Percentiles rank a stretch among this genome's conserved stretches.
phyloP scores from a whole-genome alignment of 2,329 filamentous ascomycete species.

The Teratosphaeria nubilosa region DNA sequence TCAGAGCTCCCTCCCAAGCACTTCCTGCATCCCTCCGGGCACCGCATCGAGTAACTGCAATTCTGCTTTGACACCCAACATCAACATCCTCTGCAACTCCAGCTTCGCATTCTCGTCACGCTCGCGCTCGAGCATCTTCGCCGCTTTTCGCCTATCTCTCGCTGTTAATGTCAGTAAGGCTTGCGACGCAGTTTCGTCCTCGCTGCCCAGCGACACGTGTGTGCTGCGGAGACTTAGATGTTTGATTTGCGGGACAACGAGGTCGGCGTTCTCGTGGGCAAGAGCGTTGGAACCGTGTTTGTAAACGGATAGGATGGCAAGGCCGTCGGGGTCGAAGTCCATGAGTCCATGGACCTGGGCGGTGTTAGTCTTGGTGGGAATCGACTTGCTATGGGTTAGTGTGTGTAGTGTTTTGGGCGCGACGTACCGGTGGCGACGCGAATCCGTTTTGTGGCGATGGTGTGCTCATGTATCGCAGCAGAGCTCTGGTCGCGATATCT shows the following conservation, averaged over 20 bases:
- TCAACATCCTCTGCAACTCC: conserved; percentile 63
- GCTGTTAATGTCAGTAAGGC: conserved; percentile 42
- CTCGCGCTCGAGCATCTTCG: conserved; percentile 37
- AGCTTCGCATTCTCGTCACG: conserved; percentile 31
- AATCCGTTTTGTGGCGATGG: conserved; percentile 36
- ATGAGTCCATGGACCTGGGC: conserved; percentile 50
- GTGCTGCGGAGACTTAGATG: conserved; percentile 55
- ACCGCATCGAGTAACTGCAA: conserved; percentile 46
- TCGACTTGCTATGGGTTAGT: background rate
- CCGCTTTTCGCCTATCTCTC: conserved; percentile 50
- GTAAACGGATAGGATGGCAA: conserved; percentile 65
- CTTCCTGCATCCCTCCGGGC: conserved; percentile 13
- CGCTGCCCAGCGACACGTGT: conserved; percentile 13
- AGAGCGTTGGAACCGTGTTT: conserved; percentile 56
- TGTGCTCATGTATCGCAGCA: conserved; percentile 47
- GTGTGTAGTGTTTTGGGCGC: background rate
- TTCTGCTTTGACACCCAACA: conserved; percentile 65
- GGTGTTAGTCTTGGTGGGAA: background rate
- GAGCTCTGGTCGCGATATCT: conserved; percentile 58
- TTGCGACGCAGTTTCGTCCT: conserved; percentile 24
- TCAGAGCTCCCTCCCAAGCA: conserved; percentile 8
- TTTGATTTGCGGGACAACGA: conserved; percentile 41
- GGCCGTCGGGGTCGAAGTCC: conserved; percentile 68
- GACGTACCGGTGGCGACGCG: conserved; percentile 29
- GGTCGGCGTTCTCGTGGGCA: conserved; percentile 46